Percentiles rank a stretch among this genome's conserved stretches.
These are phyloP conservation scores for Fusarium clavum DNA, from an alignment of 2,329 filamentous ascomycete species.

Conservation along the genomic window DNA sequence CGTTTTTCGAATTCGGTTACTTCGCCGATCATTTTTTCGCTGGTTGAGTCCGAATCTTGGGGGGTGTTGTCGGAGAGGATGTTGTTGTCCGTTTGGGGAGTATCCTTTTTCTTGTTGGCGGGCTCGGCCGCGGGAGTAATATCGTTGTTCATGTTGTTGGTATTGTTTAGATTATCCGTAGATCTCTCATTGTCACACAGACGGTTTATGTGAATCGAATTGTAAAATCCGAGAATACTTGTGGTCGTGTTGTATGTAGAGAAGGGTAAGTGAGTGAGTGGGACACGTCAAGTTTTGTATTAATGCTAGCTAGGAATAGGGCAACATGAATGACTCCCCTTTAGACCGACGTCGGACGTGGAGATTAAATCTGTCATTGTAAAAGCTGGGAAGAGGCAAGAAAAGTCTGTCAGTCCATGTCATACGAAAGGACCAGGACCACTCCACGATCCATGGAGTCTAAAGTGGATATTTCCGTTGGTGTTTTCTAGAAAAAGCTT, in stretches of 20 bases:
- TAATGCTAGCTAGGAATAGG: background rate
- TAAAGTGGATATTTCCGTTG: constrained; percentile 13
- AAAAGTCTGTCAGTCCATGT: constrained; percentile 42
- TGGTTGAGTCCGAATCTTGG: constrained; percentile 31
- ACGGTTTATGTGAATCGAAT: background rate
- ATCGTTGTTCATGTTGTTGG: constrained; percentile 30
- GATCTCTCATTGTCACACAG: constrained; percentile 41
- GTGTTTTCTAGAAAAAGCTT: constrained; percentile 36
- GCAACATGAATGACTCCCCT: constrained; percentile 20
- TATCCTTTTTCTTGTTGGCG: constrained; percentile 25
- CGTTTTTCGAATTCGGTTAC: constrained; percentile 43
- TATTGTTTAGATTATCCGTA: constrained; percentile 14
- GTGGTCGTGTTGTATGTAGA: background rate
- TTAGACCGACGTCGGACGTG: constrained; percentile 33
- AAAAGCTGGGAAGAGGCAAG: constrained; percentile 27
- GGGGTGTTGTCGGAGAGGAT: constrained; percentile 14
- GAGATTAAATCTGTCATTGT: constrained; percentile 2
- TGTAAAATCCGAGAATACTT: constrained; percentile 1
- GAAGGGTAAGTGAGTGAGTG: background rate
- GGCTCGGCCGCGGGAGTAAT: constrained; percentile 30
- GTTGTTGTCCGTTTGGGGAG: constrained; percentile 21
- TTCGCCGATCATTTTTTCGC: constrained; percentile 42
- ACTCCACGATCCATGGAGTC: constrained; percentile 35
- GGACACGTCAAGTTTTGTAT: constrained; percentile 34
- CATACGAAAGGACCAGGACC: constrained; percentile 29